phyloP scores from a whole-genome alignment of 768 basidiomycete genomes.

The Mrakia frigida region DNA sequence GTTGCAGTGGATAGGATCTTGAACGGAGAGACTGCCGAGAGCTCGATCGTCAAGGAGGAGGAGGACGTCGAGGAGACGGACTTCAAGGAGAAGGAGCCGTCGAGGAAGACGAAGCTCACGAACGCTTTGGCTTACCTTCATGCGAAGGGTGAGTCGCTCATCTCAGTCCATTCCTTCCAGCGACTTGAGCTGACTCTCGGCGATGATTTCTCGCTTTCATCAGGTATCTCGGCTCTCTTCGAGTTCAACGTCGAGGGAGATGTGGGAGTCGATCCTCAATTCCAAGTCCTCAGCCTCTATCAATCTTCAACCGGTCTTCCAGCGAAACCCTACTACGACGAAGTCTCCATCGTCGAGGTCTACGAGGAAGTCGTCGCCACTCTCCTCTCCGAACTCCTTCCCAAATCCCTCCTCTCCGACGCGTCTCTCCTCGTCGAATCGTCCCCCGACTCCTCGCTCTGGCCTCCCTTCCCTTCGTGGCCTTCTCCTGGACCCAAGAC shows the following conservation, averaged over 20 bases:
- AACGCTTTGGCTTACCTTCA: constrained; percentile 79
- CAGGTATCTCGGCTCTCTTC: constrained; percentile 21
- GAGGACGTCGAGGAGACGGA: constrained; percentile 22
- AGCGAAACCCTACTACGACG: constrained; percentile 91
- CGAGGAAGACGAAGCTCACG: constrained; percentile 56
- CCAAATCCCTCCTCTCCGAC: constrained; percentile 11
- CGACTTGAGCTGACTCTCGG: background rate
- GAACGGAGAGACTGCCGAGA: constrained; percentile 35
- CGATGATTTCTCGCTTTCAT: background rate
- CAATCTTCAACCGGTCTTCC: constrained; percentile 78
- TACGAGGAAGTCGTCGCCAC: constrained; percentile 63
- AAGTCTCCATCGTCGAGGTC: constrained; percentile 60
- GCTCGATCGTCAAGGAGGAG: constrained; percentile 36
- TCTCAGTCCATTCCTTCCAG: background rate
- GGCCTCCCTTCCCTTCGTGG: constrained; percentile 25
- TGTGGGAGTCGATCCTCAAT: constrained; percentile 6
- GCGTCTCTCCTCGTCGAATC: background rate
- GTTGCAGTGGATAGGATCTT: constrained; percentile 4
- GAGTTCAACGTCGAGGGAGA: constrained; percentile 18
- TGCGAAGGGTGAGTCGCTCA: constrained; percentile 59
- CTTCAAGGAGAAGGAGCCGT: constrained; percentile 18
- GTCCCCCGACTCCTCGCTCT: constrained; percentile 17
- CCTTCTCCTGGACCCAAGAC: constrained; percentile 14
- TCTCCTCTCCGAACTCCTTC: constrained; percentile 10
- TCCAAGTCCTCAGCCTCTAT: constrained; percentile 58